Evolutionary conservation across 1,284 basidiomycete genomes (phyloP), one percentile per base, ranked within the genome.

Genomic region (Clitocybe nebularis): DNA sequence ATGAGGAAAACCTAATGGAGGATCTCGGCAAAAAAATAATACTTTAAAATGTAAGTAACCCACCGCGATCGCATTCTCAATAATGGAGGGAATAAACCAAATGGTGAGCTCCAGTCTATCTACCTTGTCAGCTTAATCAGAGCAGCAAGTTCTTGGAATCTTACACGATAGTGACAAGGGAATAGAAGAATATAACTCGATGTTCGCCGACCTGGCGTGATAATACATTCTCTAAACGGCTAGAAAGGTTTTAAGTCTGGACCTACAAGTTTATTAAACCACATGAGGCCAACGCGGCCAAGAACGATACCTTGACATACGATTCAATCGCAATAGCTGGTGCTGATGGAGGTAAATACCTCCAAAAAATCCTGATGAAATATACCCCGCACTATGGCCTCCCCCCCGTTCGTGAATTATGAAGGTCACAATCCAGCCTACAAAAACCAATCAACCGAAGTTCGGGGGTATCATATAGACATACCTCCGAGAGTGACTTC

Each of bases 401-500:
- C 67, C 67, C 19, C 59, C 58, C 21, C 67, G 54, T 25, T 65
- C 52, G 17, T 61, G 51, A 17, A 64, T 61, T 42, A 74, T 68
- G 47, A 66, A 75, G 2, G 69, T 72, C 3, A 75, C 74, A 20
- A 71, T 74, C 72, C 72, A 76, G 1, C 68, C 67, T 68, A 33
- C 22, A 26, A 11, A 26, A 13, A 6, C 23, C 16, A 10, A 28
- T 23, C 5, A 23, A 17, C 14, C 6, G 19, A 21, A 38, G 6
- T n/a, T n/a, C n/a, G 11, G 10, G 8, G 11, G 23, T 5, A 37
- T 23, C 4, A 21, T 14, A 17, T 22, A 8, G 26, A 22, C 57
- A 13, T 46, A 75, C 77, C 77, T 52, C 79, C 81, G 38, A 83
- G 70, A 0, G 80, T 80, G 1, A 82, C 81, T 51, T 84, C 80